A percentile compares a stretch with the other conserved stretches of the same genome.
These are phyloP conservation scores for Solanum boliviense DNA, from an alignment of 257 asterid species.

Conservation along the genomic window DNA sequence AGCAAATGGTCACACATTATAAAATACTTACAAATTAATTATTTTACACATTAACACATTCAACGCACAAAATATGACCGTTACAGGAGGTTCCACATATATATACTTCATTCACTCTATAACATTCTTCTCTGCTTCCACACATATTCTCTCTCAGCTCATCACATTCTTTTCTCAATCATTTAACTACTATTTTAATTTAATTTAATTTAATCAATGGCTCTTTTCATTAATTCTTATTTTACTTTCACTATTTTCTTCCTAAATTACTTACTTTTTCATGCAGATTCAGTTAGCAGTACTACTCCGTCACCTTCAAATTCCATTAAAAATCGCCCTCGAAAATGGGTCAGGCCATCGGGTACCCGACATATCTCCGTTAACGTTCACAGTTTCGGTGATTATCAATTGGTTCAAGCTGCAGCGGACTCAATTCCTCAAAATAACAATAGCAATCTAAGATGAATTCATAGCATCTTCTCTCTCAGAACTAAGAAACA, in stretches of 20 bases:
- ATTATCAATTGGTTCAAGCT: conserved; percentile 51
- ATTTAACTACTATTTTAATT: not conserved
- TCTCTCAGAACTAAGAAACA: no score
- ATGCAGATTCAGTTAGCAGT: not conserved
- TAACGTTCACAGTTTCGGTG: conserved; percentile 52
- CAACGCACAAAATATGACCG: conserved; percentile 56
- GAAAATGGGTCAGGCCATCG: conserved; percentile 59
- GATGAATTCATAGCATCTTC: no score
- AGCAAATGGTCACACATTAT: not conserved
- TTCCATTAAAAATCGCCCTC: conserved; percentile 18
- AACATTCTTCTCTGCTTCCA: not conserved
- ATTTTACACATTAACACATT: not conserved
- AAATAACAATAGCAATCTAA: conserved; percentile 14
- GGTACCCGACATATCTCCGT: conserved; percentile 58
- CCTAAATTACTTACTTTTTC: not conserved
- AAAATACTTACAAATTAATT: not conserved
- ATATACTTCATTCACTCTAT: not conserved
- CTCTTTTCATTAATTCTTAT: conserved; percentile 2
- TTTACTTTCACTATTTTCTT: not conserved
- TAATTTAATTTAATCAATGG: conserved; percentile 20
- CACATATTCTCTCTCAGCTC: not conserved
- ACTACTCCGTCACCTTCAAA: not conserved
- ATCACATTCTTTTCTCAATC: not conserved
- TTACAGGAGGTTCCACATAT: conserved; percentile 14
- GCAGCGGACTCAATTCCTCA: conserved; percentile 65